Base-by-base conservation (phyloP, 106 monocot genomes). In the Acorus calamus region DNA sequence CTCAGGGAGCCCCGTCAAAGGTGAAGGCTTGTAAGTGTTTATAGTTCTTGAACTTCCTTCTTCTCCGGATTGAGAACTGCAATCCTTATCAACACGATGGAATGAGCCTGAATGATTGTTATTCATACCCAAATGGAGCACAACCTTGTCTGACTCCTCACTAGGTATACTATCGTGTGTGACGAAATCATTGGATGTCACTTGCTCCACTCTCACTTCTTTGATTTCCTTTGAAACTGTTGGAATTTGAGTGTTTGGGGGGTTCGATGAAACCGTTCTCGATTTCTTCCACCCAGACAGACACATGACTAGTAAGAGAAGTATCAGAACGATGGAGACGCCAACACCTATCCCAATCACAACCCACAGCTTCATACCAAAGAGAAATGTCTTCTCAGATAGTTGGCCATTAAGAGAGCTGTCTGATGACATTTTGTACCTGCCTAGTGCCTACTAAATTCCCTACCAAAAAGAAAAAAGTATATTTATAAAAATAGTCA, bases 161-260 rank as follows among this genome's bases (percentile, higher is more conserved):
- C 11, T 57, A 6, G 70, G 59, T 57, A 69, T 65, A 14, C 84
- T 78, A 62, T 86, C 73, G 55, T 53, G 71, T 50, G 80, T 54
- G 12, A 60, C 69, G 74, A 76, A 81, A 42, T 85, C 63, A 52
- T 66, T 78, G 6, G 69, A 13, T 46, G 81, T 66, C 49, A 81
- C 69, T 63, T 76, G 77, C 8, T 85, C 86, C 49, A 81, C 67
- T 53, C 62, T 83, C 11, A 94, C 93, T 66, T 94, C 93, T 71
- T 94, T 86, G 56, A 94, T 94, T 74, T 89, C 93, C 79, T 89
- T 94, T 28, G 93, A 89, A 49, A 81, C 58, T 2, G 69, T 49
- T 5, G 93, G 93, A 59, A 94, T 94, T 62, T 79, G 79, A 7
- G 72, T 77, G 11, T 79, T 57, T 4, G 89, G 86, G 2, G 81